A percentile compares a stretch with the other conserved stretches of the same genome.
phyloP scores from a whole-genome alignment of 345 rosid genomes.

The Turritis glabra region DNA sequence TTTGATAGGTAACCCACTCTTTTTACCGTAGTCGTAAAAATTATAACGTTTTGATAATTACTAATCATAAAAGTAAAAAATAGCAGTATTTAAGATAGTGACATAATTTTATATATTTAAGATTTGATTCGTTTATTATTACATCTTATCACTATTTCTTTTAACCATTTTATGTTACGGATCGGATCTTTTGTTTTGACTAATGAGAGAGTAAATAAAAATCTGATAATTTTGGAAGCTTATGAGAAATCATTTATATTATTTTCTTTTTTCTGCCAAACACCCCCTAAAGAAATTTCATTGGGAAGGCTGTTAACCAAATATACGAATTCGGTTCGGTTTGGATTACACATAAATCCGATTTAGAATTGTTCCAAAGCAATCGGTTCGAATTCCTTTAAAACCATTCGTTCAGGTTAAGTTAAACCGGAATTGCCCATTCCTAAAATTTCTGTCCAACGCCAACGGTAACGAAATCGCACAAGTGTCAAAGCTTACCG shows the following conservation, averaged over 20 bases:
- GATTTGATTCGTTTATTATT: too few relatives aligned
- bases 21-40: background rate
- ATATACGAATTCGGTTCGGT: background rate
- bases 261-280: background rate
- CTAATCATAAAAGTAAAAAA: background rate
- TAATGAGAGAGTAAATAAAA: too few relatives aligned
- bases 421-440: background rate
- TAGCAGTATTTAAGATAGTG: background rate
- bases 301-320: background rate
- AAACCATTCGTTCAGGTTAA: background rate
- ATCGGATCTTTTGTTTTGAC: background rate
- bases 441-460: background rate
- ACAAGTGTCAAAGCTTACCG: background rate
- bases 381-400: background rate
- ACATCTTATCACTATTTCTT: background rate
- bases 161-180: background rate
- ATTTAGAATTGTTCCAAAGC: background rate
- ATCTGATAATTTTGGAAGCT: background rate
- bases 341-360: background rate
- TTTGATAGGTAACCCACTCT: background rate
- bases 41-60: background rate
- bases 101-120: too few relatives aligned
- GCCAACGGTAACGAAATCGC: slow-evolving; percentile 1
- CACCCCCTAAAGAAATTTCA: background rate
- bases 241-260: background rate